Conservation (phyloP, 495 filamentous ascomycete species). For the Tuber melanosporum region DNA sequence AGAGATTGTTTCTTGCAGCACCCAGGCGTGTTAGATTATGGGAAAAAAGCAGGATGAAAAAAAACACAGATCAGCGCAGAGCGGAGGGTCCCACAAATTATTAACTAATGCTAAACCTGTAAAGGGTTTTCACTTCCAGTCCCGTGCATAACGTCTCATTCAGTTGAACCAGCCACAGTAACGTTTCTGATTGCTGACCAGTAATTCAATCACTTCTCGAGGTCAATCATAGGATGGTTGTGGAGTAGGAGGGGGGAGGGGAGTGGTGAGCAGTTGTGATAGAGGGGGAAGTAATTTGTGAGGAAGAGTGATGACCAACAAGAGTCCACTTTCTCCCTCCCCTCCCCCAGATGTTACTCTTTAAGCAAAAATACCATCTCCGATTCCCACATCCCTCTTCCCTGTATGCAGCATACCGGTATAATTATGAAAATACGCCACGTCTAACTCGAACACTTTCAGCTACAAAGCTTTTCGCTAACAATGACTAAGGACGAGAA, state of each 20-base stretch:
- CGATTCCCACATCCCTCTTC: not conserved
- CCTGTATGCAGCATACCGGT: not conserved
- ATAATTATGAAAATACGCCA: not conserved
- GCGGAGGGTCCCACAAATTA: not conserved
- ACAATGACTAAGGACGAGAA: not conserved
- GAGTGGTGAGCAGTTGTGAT: constrained; percentile 23
- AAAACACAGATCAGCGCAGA: not conserved
- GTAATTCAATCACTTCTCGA: not conserved
- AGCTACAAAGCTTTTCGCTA: not conserved
- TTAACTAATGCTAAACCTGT: constrained; percentile 5
- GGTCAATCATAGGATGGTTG: not conserved
- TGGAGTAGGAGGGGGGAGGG: constrained; percentile 5
- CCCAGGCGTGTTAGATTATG: not conserved
- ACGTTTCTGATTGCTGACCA: not conserved
- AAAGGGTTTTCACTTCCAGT: not conserved
- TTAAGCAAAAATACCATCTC: not conserved
- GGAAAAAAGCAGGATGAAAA: not conserved
- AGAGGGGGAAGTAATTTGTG: constrained; percentile 12
- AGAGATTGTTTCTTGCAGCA: not conserved
- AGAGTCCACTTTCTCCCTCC: not conserved
- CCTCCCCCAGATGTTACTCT: not conserved
- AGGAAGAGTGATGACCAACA: constrained; percentile 11
- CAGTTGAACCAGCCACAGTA: constrained; percentile 1
- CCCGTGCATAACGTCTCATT: not conserved
- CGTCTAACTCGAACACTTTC: not conserved